Evolutionary conservation across 1,284 basidiomycete genomes (phyloP).

Genomic region (Peniophora sp.): DNA sequence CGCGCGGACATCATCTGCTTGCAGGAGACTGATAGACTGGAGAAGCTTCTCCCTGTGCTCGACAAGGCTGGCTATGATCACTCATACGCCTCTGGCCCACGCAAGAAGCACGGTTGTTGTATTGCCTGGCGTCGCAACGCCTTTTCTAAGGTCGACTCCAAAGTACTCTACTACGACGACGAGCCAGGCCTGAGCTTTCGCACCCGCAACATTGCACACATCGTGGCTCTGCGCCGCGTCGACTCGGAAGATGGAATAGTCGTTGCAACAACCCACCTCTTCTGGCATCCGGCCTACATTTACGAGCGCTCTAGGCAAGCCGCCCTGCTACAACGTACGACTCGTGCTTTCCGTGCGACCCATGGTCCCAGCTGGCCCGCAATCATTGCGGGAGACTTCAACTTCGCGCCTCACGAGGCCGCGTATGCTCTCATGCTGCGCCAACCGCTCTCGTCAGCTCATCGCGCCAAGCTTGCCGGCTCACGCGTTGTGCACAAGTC

Average conservation of each 20-base stretch:
- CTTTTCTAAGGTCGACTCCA: conserved; percentile 40
- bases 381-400: conserved; percentile 88
- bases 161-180: conserved; percentile 61
- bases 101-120: conserved; percentile 80
- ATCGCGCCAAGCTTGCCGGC: conserved; percentile 43
- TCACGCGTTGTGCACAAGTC: conserved; percentile 82
- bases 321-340: conserved; percentile 62
- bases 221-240: conserved; percentile 56
- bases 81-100: conserved; percentile 56
- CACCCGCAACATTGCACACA: conserved; percentile 78
- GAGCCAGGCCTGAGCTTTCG: conserved; percentile 59
- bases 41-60: conserved; percentile 55
- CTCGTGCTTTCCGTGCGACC: conserved; percentile 47
- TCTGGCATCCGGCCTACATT: conserved; percentile 81
- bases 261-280: conserved; percentile 81
- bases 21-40: conserved; percentile 76
- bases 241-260: conserved; percentile 46
- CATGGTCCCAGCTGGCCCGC: conserved; percentile 61
- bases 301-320: conserved; percentile 38
- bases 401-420: conserved; percentile 82
- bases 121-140: conserved; percentile 56
- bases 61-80: conserved; percentile 51
- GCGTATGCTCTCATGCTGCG: conserved; percentile 79
- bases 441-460: conserved; percentile 43
- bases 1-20: conserved; percentile 76